phyloP scores from a whole-genome alignment of 352 stramenopile genomes.

The Phytopythium boreale region DNA sequence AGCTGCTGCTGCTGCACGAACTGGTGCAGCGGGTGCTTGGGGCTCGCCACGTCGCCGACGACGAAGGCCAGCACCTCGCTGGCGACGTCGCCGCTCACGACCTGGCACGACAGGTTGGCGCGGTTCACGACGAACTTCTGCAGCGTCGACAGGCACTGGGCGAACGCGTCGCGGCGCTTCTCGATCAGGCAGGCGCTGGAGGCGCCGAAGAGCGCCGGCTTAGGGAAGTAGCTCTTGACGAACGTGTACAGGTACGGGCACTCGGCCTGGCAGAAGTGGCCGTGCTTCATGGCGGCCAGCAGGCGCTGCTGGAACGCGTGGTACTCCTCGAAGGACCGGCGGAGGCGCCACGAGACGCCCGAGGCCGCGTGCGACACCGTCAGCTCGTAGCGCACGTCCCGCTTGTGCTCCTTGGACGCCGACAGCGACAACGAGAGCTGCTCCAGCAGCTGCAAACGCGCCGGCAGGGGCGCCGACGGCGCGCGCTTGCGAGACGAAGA shows the following conservation, averaged over 20 bases:
- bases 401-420: neutral
- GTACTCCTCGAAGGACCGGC: slow-evolving; percentile 29
- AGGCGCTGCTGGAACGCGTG: slow-evolving; percentile 29
- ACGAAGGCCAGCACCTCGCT: slow-evolving; percentile 27
- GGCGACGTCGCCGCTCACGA: slow-evolving; percentile 22
- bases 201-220: slow-evolving; percentile 20
- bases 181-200: slow-evolving; percentile 22
- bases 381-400: slow-evolving; percentile 9
- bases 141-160: slow-evolving; percentile 27
- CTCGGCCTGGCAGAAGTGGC: slow-evolving; percentile 48
- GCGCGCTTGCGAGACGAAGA: slow-evolving; percentile 6
- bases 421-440: slow-evolving; percentile 4
- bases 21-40: slow-evolving; percentile 21
- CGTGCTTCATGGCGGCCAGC: slow-evolving; percentile 20
- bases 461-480: slow-evolving; percentile 2
- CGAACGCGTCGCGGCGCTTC: slow-evolving; percentile 21
- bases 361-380: neutral
- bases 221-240: slow-evolving; percentile 42
- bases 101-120: slow-evolving; percentile 29
- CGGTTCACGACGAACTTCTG: slow-evolving; percentile 32
- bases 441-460: slow-evolving; percentile 6
- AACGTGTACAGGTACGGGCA: slow-evolving; percentile 52
- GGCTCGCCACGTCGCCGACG: slow-evolving; percentile 20
- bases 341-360: slow-evolving; percentile 1
- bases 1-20: slow-evolving; percentile 8